Base-by-base conservation (phyloP, 202 grass and related monocot genomes). In the Carex arenaria region DNA sequence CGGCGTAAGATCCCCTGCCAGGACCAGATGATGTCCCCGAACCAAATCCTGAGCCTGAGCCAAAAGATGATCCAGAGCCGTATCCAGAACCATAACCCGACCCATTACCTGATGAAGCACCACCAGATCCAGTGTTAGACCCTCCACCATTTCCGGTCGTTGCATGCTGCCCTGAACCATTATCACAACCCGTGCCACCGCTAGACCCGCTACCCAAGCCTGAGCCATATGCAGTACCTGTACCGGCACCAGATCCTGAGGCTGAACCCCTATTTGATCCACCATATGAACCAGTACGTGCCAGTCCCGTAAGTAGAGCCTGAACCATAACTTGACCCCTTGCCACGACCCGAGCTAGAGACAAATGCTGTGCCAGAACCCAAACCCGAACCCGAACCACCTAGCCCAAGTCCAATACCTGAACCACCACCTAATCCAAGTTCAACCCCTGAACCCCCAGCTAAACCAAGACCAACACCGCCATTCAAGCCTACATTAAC, bases 341-440 rank as follows among this genome's bases (percentile, higher is more conserved):
- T 85, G 3, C 90, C 87, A 0, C 79, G 76, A 7, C 76, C 82
- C 0, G 82, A 85, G 5, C 84, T 82, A 43, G 82, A 85, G 28
- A 52, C 74, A 9, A 78, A 86, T 26, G 66, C 23, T 15, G 82
- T 59, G 0, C 73, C 75, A 57, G 28, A 81, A 86, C 68, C 84
- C n/a, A n/a, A n/a, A 7, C 76, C 82, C 0, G 77, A 86, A 49
- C 78, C 23, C 17, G 52, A 63, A 1, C 22, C 83, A 51, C n/a
- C 54, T 28, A 74, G 53, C 45, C 71, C 71, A 54, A 54, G 45
- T 15, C 71, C 71, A 0, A 74, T 4, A 26, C 81, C 84, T 10
- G 75, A 81, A 42, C 84, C 76, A 71, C 40, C 51, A 22, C 66
- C 89, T 64, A 88, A 81, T 22, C 72, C 86, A 54, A 88, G 83